Conservation (phyloP, 73 alveolate species). For the Symbiodinium pilosum region DNA sequence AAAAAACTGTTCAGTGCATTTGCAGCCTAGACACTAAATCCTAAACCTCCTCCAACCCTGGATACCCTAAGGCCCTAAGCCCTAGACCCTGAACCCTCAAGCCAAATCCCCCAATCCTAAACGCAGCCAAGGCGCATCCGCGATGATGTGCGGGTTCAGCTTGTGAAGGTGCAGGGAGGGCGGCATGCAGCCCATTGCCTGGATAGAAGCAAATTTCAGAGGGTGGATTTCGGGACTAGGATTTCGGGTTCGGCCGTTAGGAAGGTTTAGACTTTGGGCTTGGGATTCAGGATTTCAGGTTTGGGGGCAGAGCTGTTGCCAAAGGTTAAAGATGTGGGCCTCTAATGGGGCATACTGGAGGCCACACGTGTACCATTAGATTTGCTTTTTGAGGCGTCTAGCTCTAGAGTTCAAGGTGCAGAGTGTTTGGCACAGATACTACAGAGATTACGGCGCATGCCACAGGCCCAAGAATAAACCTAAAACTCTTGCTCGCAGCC, state of each 20-base stretch:
- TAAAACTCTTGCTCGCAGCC: no score
- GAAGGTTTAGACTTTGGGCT: neutral
- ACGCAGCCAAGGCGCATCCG: neutral
- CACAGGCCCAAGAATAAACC: no score
- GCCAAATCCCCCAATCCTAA: neutral
- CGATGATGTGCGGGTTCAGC: conserved; percentile 66
- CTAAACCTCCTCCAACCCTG: neutral
- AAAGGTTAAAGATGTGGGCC: no score
- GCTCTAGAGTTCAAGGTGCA: no score
- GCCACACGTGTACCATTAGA: no score
- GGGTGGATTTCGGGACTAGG: neutral
- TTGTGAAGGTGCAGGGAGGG: conserved; percentile 85
- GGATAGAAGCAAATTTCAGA: neutral
- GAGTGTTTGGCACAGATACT: no score
- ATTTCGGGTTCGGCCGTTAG: neutral
- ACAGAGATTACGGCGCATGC: no score
- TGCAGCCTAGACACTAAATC: neutral
- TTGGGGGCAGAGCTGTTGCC: no score
- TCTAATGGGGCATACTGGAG: no score
- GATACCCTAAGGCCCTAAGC: neutral
- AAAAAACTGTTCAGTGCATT: no score
- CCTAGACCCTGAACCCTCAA: neutral
- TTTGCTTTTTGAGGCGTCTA: no score
- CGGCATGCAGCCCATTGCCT: conserved; percentile 95
- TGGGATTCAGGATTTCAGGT: neutral